phyloP scores from a whole-genome alignment of 169 alveolate genomes.

The Amoebophrya sp. region DNA sequence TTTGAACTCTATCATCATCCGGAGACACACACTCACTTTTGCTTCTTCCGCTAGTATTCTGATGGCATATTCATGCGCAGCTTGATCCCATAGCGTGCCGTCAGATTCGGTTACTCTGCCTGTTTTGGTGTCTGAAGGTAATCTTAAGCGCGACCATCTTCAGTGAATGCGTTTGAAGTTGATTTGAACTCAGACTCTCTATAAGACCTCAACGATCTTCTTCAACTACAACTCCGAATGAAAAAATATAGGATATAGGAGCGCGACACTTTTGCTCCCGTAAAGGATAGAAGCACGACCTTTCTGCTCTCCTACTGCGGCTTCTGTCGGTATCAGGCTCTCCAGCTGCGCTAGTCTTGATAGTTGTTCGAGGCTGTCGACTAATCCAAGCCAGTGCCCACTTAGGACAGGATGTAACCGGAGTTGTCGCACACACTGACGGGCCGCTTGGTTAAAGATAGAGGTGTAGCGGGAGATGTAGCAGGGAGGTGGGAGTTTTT shows the following conservation, averaged over 20 bases:
- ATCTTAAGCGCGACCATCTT: background rate
- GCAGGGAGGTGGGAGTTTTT: no score
- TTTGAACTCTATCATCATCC: background rate
- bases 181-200: background rate
- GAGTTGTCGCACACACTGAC: background rate
- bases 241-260: no score
- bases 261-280: background rate
- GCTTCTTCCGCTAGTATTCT: background rate
- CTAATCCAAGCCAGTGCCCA: background rate
- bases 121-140: background rate
- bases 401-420: background rate
- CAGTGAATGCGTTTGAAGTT: background rate
- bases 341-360: background rate
- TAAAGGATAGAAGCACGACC: background rate
- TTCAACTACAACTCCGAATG: no score
- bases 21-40: background rate
- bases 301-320: background rate
- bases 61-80: background rate
- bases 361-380: background rate
- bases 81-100: background rate
- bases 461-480: no score
- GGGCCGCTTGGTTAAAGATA: background rate
- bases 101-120: background rate
- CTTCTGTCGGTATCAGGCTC: background rate
- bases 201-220: no score